phyloP scores from a whole-genome alignment of 768 basidiomycete genomes.

The Mycena sanguinolenta region DNA sequence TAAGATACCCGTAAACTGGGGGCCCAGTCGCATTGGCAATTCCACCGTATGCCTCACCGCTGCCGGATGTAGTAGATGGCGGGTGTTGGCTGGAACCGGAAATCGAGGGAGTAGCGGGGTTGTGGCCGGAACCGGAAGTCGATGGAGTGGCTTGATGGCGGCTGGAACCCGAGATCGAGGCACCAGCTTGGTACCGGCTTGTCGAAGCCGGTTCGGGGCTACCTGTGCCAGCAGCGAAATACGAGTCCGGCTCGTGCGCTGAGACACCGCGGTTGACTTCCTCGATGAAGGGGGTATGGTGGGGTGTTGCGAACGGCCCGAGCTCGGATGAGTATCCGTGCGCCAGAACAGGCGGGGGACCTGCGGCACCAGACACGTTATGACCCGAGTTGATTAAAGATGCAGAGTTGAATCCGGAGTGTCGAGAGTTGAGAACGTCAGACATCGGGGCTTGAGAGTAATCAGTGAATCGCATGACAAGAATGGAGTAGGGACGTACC shows the following conservation, averaged over 20 bases:
- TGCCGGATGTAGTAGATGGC: background rate
- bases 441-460: too few species aligned
- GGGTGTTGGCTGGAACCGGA: background rate
- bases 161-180: too few species aligned
- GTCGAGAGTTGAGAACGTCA: too few species aligned
- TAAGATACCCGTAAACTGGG: background rate
- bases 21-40: background rate
- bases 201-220: background rate
- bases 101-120: too few species aligned
- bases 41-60: too few species aligned
- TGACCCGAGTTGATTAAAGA: background rate
- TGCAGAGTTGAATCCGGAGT: too few species aligned
- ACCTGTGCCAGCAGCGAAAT: background rate
- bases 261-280: background rate
- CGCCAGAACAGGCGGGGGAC: background rate
- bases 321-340: background rate
- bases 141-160: too few species aligned
- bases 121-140: too few species aligned
- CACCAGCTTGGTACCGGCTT: background rate
- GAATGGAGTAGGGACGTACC: too few species aligned
- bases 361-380: background rate
- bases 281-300: background rate
- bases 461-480: too few species aligned
- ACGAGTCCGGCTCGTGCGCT: background rate
- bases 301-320: background rate